Base-by-base conservation (phyloP, 257 asterid species). In the Solanum tarapatanum region DNA sequence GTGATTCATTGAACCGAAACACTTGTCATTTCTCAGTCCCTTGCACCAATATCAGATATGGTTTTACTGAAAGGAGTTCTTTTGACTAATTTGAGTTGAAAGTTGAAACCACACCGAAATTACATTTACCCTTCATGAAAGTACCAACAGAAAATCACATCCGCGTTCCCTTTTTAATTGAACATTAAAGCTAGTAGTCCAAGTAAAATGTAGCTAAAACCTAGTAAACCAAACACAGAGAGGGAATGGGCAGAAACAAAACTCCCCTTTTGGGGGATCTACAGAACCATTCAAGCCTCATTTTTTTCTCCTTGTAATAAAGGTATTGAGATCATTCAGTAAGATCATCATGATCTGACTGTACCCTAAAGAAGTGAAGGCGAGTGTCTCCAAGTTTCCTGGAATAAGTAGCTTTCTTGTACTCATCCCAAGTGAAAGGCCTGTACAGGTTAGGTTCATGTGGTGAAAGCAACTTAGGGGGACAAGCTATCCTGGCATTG, bases 341-440 rank as follows among this genome's bases (percentile, higher is more conserved):
- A 12, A 33, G 86, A 83, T 82, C 86, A 51, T 82, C 19, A 26
- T 82, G 70, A 51, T 83, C 33, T 5, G 75, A 84, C 35, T 60
- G 55, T 60, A 23, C 76, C 9, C 58, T 62, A 58, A 93, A 92
- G 68, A 88, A 89, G 82, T 90, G 88, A 39, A 93, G 92, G 37
- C 94, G 95, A 7, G 2, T 33, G 23, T 92, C 93, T 13, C 93
- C 93, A 43, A 93, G 89, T 64, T 87, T 87, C 1, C 62, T 84
- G 8, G 88, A n/a, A 62, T 84, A 91, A 0, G 92, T 62, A 16
- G 90, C 93, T 80, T 90, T 88, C 92, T 92, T 93, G 83, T 91
- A 91, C 5, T 93, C 94, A 1, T 28, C 93, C 96, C 95, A 93
- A 6, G 93, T 92, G 90, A 93, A 93, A 48, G 90, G 85, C 76